Percentiles rank a stretch among this genome's conserved stretches.
These are phyloP conservation scores for Miscanthus lutarioriparius DNA, from an alignment of 176 grass and related monocot genomes.

Conservation along the genomic window DNA sequence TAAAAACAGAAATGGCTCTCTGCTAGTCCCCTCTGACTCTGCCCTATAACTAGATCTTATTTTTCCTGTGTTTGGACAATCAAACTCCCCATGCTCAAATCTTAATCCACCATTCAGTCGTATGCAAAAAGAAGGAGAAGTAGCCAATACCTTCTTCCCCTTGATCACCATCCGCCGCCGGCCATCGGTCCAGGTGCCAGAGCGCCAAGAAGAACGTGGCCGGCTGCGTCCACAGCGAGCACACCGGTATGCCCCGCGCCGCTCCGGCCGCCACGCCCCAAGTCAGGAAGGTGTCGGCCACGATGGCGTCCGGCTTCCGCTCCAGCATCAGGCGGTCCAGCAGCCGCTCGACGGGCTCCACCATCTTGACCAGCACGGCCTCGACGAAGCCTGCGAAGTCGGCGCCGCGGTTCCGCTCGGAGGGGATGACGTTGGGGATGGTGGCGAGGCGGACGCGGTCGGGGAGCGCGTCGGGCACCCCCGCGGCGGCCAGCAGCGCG, in stretches of 20 bases:
- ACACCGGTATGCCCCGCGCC: slow-evolving; percentile 51
- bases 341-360: slow-evolving; percentile 46
- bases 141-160: slow-evolving; percentile 37
- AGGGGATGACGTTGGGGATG: slow-evolving; percentile 65
- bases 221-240: slow-evolving; percentile 57
- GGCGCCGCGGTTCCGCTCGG: slow-evolving; percentile 46
- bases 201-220: slow-evolving; percentile 53
- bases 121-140: neutral
- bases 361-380: slow-evolving; percentile 51
- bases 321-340: slow-evolving; percentile 38
- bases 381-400: slow-evolving; percentile 46
- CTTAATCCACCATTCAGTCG: neutral
- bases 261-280: slow-evolving; percentile 53
- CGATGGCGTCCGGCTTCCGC: slow-evolving; percentile 29
- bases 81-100: neutral
- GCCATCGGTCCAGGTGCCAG: slow-evolving; percentile 44
- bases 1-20: neutral
- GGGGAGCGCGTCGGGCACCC: slow-evolving; percentile 18
- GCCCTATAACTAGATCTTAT: neutral
- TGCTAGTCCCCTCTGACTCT: neutral
- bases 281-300: slow-evolving; percentile 54
- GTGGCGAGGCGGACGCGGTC: slow-evolving; percentile 45
- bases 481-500: slow-evolving; percentile 36
- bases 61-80: neutral
- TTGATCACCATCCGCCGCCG: neutral